Evolutionary conservation across 441 rosid species (phyloP).

Genomic region (Gossypium gossypioides): DNA sequence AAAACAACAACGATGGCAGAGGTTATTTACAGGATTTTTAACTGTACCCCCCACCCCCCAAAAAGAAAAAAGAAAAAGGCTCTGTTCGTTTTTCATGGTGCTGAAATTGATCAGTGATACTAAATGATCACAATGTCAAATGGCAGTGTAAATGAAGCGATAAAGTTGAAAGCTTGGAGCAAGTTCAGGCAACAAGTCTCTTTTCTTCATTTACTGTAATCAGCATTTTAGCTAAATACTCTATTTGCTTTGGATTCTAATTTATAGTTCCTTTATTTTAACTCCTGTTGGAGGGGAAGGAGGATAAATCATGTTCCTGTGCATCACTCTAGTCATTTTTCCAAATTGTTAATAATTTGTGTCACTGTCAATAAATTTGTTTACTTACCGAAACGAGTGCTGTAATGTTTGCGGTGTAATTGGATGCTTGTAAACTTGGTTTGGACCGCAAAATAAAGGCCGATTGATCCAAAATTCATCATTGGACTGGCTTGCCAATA

Average conservation of each 20-base stretch:
- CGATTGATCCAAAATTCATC: background rate
- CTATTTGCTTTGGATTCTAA: background rate
- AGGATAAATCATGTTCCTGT: too few species aligned
- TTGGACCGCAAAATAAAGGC: background rate
- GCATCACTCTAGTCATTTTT: too few species aligned
- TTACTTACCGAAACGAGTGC: too few species aligned
- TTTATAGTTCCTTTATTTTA: too few species aligned
- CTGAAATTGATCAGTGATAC: background rate
- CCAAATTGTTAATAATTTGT: too few species aligned
- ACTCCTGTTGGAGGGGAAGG: too few species aligned
- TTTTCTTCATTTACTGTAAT: background rate
- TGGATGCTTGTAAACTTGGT: background rate
- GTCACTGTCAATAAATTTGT: too few species aligned
- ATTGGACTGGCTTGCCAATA: background rate
- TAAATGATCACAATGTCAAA: background rate
- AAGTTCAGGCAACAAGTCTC: background rate
- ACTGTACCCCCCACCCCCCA: too few species aligned
- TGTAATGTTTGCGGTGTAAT: background rate
- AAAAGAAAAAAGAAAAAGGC: background rate
- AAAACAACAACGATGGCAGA: background rate
- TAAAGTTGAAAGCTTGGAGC: background rate
- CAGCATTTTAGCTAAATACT: background rate
- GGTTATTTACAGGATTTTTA: background rate
- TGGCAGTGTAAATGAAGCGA: background rate
- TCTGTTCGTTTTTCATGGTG: background rate